phyloP scores from a whole-genome alignment of 2,329 filamentous ascomycete species.

The Aureobasidium leucospermi region DNA sequence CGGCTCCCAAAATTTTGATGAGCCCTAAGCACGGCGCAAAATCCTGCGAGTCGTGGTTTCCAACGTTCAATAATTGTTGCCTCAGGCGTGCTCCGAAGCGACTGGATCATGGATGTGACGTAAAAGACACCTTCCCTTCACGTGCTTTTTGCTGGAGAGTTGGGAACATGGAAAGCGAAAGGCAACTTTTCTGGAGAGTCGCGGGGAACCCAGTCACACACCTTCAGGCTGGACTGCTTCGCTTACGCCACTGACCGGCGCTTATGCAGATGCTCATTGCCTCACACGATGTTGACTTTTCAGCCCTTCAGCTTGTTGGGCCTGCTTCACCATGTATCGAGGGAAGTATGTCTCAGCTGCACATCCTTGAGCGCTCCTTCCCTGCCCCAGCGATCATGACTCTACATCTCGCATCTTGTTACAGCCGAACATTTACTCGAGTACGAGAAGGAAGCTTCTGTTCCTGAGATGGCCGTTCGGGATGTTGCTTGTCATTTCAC shows the following conservation, averaged over 20 bases:
- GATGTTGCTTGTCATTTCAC: background rate
- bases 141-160: too few relatives aligned
- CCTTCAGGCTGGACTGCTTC: background rate
- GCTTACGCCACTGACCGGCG: background rate
- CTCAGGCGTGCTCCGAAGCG: background rate
- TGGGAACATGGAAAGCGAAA: background rate
- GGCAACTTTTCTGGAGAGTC: background rate
- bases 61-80: background rate
- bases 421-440: background rate
- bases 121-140: too few relatives aligned
- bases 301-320: constrained; percentile 6
- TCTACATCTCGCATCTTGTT: background rate
- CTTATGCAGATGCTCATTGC: background rate
- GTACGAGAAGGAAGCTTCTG: background rate
- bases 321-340: background rate
- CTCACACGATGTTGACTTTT: background rate
- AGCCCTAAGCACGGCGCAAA: background rate
- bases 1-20: background rate
- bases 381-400: too few relatives aligned
- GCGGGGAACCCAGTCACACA: background rate
- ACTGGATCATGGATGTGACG: too few relatives aligned
- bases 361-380: background rate
- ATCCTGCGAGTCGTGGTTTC: background rate
- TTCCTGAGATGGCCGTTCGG: background rate
- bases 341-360: background rate